Evolutionary conservation across 192 early-diverging fungal genomes (phyloP), one percentile per base, ranked within the genome.

Genomic region (Funneliformis mosseae): DNA sequence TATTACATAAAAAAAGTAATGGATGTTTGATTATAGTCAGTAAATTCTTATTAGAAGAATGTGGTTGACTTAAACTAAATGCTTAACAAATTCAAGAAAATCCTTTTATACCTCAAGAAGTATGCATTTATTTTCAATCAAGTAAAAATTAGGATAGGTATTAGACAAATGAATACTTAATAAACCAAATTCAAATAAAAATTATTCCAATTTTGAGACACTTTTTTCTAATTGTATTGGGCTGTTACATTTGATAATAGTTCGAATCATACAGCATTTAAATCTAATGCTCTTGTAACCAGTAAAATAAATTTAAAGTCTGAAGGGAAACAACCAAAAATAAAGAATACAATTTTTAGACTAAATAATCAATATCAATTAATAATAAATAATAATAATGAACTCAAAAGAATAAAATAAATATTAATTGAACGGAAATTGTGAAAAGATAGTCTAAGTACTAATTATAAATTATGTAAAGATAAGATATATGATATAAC

Each of bases 111-210:
- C 12, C 69, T 45, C 11, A 8, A 70, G 68, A 70, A 70, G 33
- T 3, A 33, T 3, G 3, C 3, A 33, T 33, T 33, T 33, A 0
- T 33, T 3, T 33, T 33, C 33, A 8, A 18, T 0, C 46, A n/a
- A 45, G 7, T 18, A 74, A 74, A 50, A 59, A 45, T 46, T 1
- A 33, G 3, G 48, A 74, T 27, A 66, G 80, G 46, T 83, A 78
- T 9, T 83, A 62, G 75, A 77, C 55, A 5, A 73, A 8, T 4
- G 33, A 70, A 25, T 25, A 81, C 63, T 14, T 83, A 12, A 71
- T 76, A 7, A 50, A 62, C n/a, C 75, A 81, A 75, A 59, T 83
- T 8, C 48, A n/a, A 43, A 11, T 48, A 9, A 81, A 77, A n/a
- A 79, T 60, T 10, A 83, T 83, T 46, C 25, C 61, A n/a, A 81